Evolutionary conservation across 139 green algal genomes (phyloP), one percentile per base, ranked within the genome.

Genomic region (Closterium sp.): DNA sequence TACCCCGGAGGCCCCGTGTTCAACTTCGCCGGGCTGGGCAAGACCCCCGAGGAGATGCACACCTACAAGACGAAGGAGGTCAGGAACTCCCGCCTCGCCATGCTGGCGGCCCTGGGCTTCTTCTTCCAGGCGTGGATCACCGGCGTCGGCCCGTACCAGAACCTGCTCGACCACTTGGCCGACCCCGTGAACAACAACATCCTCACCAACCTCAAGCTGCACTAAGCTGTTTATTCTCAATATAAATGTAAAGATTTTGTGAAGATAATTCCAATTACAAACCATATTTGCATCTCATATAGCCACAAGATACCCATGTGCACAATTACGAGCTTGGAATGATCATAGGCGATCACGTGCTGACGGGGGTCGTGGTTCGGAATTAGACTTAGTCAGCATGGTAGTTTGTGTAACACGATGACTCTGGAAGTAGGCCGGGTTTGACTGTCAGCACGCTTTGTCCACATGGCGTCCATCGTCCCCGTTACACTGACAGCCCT

Each of bases 1-100:
- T 99, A 99, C 97, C 98, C 98, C 87, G 97, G 98, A 89, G 98
- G 98, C 92, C 95, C 94, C 30, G 97, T 96, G 88, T 99, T 99
- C 98, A 99, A 99, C 97, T 91, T 98, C 88, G 94, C 98, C 92
- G 96, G 96, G 95, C 94, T 98, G 84, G 97, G 96, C 85, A 96
- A 96, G 95, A 97, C 96, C 91, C 94, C 92, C 28, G 95, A 94
- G 30, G 95, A 95, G 32, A 96, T 98, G 95, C 97, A 97, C 91
- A 95, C 96, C 90, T 94, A 99, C 38, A 97, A 98, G 96, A 95
- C 95, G 21, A 99, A 99, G 94, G 98, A 99, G 97, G 95, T 99
- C 85, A 98, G 98, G 96, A 99, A 99, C 94, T 98, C 97, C 35
- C 93, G 97, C 34, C 92, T 98, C 35, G 98, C 98, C 33, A 99